Evolutionary conservation across 768 basidiomycete species (phyloP).

Genomic region (Leccinum olivaceopallidum): DNA sequence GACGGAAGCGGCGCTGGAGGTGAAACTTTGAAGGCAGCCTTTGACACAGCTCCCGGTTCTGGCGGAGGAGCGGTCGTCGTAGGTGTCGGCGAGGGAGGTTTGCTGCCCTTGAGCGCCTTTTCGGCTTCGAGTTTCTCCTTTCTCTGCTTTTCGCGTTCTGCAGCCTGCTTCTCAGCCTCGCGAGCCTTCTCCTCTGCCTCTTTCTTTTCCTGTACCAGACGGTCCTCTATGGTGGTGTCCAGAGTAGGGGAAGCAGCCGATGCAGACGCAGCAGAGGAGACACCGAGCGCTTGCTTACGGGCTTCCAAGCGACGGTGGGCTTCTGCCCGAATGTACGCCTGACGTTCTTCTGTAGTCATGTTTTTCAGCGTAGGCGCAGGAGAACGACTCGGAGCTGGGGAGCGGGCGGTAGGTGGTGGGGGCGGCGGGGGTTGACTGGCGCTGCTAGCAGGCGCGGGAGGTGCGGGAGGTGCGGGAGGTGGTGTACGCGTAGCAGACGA

Average conservation of each 20-base stretch:
- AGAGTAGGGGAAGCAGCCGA: slow-evolving; percentile 48
- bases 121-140: slow-evolving; percentile 75
- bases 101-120: slow-evolving; percentile 58
- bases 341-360: slow-evolving; percentile 85
- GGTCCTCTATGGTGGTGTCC: slow-evolving; percentile 82
- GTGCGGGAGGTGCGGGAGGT: slow-evolving; percentile 46
- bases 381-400: slow-evolving; percentile 53
- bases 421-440: slow-evolving; percentile 39
- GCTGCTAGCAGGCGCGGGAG: slow-evolving; percentile 43
- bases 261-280: slow-evolving; percentile 44
- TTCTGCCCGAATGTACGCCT: slow-evolving; percentile 74
- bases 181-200: slow-evolving; percentile 88
- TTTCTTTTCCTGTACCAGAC: slow-evolving; percentile 81
- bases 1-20: slow-evolving; percentile 20
- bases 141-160: slow-evolving; percentile 73
- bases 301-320: slow-evolving; percentile 82
- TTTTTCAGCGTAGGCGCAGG: slow-evolving; percentile 62
- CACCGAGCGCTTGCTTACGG: slow-evolving; percentile 82
- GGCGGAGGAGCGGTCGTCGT: slow-evolving; percentile 46
- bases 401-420: background rate
- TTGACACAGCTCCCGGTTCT: slow-evolving; percentile 35
- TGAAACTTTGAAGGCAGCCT: background rate
- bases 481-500: slow-evolving; percentile 44
- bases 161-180: slow-evolving; percentile 77
- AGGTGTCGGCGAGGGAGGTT: slow-evolving; percentile 41